Percentiles rank a stretch among this genome's conserved stretches.
These are phyloP conservation scores for Thalassiosira profunda DNA, from an alignment of 108 stramenopile genomes.

Conservation along the genomic window DNA sequence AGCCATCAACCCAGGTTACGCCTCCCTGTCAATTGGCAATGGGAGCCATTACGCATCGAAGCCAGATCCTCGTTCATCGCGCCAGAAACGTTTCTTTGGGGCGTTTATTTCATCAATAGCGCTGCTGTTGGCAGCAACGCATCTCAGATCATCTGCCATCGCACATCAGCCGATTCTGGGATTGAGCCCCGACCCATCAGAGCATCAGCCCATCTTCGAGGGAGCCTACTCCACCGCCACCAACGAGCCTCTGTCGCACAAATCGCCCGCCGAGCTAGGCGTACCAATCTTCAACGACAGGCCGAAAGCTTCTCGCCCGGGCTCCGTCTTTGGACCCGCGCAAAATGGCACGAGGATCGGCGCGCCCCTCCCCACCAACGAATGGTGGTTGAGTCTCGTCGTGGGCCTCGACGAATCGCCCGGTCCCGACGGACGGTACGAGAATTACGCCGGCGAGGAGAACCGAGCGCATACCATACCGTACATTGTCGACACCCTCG, in stretches of 20 bases:
- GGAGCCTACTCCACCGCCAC: slow-evolving; percentile 18
- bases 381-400: slow-evolving; percentile 85
- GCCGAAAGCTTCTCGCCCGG: slow-evolving; percentile 23
- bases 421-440: slow-evolving; percentile 21
- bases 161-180: no score
- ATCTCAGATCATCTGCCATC: no score
- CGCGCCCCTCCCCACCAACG: slow-evolving; percentile 75
- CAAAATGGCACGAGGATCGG: slow-evolving; percentile 16
- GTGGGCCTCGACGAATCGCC: slow-evolving; percentile 36
- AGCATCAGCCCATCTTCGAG: no score
- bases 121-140: no score
- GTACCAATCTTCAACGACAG: slow-evolving; percentile 33
- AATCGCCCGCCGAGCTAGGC: slow-evolving; percentile 28
- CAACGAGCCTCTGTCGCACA: slow-evolving; percentile 25
- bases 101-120: no score
- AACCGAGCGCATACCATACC: slow-evolving; percentile 78
- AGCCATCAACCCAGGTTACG: no score
- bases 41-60: no score
- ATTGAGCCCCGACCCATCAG: no score
- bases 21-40: no score
- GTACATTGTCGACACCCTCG: slow-evolving; percentile 74
- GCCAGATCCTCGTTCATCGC: no score
- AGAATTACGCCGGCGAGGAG: slow-evolving; percentile 51
- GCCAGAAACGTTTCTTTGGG: no score
- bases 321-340: slow-evolving; percentile 25